Conservation (phyloP, 352 stramenopile species). For the Peronospora destructor region DNA sequence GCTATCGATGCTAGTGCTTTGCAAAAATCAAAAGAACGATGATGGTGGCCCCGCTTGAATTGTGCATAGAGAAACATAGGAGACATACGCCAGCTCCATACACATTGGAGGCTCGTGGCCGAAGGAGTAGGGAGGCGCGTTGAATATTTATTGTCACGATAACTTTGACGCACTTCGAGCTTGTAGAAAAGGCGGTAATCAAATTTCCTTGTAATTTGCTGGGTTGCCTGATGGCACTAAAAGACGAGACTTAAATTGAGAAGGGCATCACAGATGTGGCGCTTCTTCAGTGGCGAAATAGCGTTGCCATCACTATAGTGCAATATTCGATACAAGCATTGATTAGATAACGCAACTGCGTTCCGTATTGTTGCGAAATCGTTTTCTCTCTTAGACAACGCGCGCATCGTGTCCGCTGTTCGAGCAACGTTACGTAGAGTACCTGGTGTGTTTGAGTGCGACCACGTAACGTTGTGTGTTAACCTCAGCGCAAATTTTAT, state of each 20-base stretch:
- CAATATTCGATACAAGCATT: not conserved
- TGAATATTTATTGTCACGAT: constrained; percentile 41
- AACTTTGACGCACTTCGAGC: constrained; percentile 35
- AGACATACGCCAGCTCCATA: constrained; percentile 9
- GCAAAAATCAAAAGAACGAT: constrained; percentile 18
- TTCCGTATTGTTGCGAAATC: not conserved
- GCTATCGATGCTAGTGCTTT: constrained; percentile 7
- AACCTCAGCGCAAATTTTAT: too few relatives aligned
- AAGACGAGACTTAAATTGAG: constrained; percentile 4
- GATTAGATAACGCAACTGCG: not conserved
- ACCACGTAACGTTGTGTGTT: too few relatives aligned
- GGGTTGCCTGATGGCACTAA: not conserved
- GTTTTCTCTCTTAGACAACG: too few relatives aligned
- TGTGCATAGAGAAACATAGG: constrained; percentile 19
- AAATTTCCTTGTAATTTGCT: constrained; percentile 25
- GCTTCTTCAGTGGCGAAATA: constrained; percentile 13
- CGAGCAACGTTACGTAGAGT: too few relatives aligned
- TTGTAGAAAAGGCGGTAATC: constrained; percentile 34
- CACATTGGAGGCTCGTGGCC: constrained; percentile 9
- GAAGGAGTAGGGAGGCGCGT: constrained; percentile 20
- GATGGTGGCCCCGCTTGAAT: constrained; percentile 18
- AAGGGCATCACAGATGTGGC: constrained; percentile 11
- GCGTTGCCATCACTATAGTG: not conserved
- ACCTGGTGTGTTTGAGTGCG: too few relatives aligned
- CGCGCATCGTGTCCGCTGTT: too few relatives aligned